phyloP scores from a whole-genome alignment of 2,329 filamentous ascomycete species.

The Cercospora brassicicola region DNA sequence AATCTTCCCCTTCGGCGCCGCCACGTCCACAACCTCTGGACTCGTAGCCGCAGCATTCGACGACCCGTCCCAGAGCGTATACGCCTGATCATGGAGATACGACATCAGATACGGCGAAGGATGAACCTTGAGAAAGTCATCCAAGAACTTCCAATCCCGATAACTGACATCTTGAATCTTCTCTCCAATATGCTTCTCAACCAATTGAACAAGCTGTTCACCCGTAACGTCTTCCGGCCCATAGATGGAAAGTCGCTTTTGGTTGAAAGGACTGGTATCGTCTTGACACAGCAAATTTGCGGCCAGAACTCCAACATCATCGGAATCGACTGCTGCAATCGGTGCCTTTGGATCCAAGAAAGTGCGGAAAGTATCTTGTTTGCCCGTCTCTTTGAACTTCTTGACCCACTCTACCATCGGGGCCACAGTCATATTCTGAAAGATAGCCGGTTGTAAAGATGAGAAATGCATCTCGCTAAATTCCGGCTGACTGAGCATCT shows the following conservation, averaged over 20 bases:
- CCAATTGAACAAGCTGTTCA: not conserved
- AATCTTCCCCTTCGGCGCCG: not conserved
- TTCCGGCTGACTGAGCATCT: slow-evolving; percentile 39
- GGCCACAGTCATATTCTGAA: slow-evolving; percentile 14
- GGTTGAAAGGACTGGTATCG: not conserved
- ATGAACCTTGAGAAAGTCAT: not conserved
- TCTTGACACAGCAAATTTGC: not conserved
- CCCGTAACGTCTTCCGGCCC: not conserved
- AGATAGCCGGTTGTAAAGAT: slow-evolving; percentile 45
- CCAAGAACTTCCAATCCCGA: not conserved
- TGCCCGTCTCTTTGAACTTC: not conserved
- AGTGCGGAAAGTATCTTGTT: not conserved
- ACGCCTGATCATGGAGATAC: not conserved
- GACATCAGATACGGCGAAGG: not conserved
- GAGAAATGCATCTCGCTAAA: slow-evolving; percentile 43
- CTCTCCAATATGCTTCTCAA: not conserved
- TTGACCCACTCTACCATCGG: not conserved
- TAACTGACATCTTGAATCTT: not conserved
- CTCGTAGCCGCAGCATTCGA: not conserved
- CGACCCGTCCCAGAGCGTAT: not conserved
- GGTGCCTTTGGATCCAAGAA: not conserved
- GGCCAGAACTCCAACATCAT: not conserved
- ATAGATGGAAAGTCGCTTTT: not conserved
- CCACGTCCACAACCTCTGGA: not conserved
- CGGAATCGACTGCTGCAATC: not conserved